These are phyloP conservation scores for Aspergillaceae sp. DNA, from an alignment of 2,329 filamentous ascomycete species.

Conservation along the genomic window DNA sequence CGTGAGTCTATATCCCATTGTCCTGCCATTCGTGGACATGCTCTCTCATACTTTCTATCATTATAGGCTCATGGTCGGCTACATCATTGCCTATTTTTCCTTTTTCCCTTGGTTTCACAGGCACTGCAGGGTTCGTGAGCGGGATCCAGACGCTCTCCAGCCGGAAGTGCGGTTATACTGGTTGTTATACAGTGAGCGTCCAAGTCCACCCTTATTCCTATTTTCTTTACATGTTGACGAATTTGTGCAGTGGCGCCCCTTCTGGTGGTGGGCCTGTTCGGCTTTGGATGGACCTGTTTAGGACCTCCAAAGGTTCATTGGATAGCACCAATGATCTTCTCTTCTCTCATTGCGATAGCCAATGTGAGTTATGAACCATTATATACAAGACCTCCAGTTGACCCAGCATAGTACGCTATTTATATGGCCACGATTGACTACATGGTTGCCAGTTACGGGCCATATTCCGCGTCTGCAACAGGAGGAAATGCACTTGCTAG, in stretches of 20 bases:
- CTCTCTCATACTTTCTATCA: background rate
- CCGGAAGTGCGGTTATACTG: constrained; percentile 55
- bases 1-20: constrained; percentile 26
- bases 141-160: constrained; percentile 43
- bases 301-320: constrained; percentile 49
- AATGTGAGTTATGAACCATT: constrained; percentile 36
- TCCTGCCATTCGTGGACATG: background rate
- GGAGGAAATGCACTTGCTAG: constrained; percentile 58
- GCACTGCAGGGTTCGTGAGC: constrained; percentile 33
- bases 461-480: constrained; percentile 56
- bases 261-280: constrained; percentile 51
- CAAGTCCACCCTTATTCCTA: background rate
- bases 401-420: constrained; percentile 33
- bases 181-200: constrained; percentile 43
- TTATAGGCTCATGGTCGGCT: constrained; percentile 44
- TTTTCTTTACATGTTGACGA: background rate
- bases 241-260: constrained; percentile 43
- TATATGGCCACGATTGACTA: constrained; percentile 61
- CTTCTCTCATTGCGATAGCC: constrained; percentile 51
- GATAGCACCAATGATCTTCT: constrained; percentile 55
- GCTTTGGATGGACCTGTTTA: constrained; percentile 52
- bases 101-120: constrained; percentile 47
- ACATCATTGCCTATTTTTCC: constrained; percentile 48
- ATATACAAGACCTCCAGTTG: background rate
- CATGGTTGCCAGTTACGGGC: constrained; percentile 58